These are phyloP conservation scores for Chrysopogon serrulatus DNA, from an alignment of 176 grass and related monocot genomes.

Conservation along the genomic window DNA sequence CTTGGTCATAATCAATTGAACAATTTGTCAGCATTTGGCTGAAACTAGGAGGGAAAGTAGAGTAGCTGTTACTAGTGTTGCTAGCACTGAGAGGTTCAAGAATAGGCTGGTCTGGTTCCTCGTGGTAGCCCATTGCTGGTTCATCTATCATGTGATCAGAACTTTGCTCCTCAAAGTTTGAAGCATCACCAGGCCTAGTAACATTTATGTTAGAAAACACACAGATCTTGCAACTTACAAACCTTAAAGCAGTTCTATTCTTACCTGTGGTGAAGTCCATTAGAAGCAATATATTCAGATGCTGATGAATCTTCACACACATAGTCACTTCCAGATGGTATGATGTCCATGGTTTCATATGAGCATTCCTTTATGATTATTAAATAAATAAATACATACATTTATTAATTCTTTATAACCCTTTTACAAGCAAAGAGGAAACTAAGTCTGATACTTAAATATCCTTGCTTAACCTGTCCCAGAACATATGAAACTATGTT, in stretches of 20 bases:
- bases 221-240: constrained; percentile 10
- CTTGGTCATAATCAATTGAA: constrained; percentile 30
- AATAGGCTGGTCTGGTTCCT: constrained; percentile 20
- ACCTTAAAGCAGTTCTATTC: neutral
- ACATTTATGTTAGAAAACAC: constrained; percentile 1
- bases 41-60: constrained; percentile 52
- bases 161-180: constrained; percentile 40
- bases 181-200: constrained; percentile 19
- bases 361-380: constrained; percentile 39
- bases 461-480: neutral
- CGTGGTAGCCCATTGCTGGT: constrained; percentile 27
- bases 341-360: constrained; percentile 33
- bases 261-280: constrained; percentile 50
- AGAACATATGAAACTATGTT: neutral
- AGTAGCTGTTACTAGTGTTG: constrained; percentile 29
- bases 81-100: constrained; percentile 22
- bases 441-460: neutral
- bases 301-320: constrained; percentile 45
- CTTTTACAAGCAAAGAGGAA: constrained; percentile 1
- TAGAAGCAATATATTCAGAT: constrained; percentile 57
- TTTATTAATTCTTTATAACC: constrained; percentile 5
- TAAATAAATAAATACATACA: constrained; percentile 11
- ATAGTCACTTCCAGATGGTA: constrained; percentile 37
- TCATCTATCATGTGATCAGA: constrained; percentile 18
- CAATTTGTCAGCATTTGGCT: constrained; percentile 51